phyloP scores from a whole-genome alignment of 495 filamentous ascomycete species.

The Tuber aestivum region DNA sequence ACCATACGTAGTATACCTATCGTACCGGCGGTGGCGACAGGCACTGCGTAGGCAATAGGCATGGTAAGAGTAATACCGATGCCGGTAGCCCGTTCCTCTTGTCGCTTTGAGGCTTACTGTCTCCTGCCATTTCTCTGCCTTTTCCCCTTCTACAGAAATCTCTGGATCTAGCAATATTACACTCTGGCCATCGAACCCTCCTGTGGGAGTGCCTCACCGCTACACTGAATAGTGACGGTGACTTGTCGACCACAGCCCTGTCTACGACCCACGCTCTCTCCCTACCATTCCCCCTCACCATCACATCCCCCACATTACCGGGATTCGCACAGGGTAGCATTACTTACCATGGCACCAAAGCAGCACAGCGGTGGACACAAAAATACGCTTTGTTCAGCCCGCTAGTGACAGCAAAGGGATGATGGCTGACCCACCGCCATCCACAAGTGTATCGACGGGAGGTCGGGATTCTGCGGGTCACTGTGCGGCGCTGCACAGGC shows the following conservation, averaged over 20 bases:
- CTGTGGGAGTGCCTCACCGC: not conserved
- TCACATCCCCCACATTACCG: not conserved
- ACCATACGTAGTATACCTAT: not conserved
- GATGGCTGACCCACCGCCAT: constrained; percentile 11
- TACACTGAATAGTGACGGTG: not conserved
- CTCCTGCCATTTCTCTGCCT: not conserved
- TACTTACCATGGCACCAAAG: not conserved
- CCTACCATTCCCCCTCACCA: not conserved
- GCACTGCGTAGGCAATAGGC: not conserved
- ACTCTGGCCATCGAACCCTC: not conserved
- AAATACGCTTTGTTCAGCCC: not conserved
- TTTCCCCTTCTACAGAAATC: not conserved
- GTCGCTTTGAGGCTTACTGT: not conserved
- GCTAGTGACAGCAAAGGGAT: constrained; percentile 7
- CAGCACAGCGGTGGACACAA: not conserved
- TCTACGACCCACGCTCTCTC: not conserved
- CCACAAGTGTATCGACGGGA: constrained; percentile 3
- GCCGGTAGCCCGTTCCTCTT: not conserved
- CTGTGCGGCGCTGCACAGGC: not conserved
- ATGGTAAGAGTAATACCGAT: not conserved
- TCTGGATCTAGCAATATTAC: not conserved
- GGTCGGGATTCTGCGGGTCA: constrained; percentile 21
- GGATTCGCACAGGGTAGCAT: not conserved
- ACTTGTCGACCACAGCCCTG: not conserved
- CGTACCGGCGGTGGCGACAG: not conserved